A percentile compares a stretch with the other conserved stretches of the same genome.
Conservation (phyloP, 768 basidiomycete species). For the Mycena indigotica region DNA sequence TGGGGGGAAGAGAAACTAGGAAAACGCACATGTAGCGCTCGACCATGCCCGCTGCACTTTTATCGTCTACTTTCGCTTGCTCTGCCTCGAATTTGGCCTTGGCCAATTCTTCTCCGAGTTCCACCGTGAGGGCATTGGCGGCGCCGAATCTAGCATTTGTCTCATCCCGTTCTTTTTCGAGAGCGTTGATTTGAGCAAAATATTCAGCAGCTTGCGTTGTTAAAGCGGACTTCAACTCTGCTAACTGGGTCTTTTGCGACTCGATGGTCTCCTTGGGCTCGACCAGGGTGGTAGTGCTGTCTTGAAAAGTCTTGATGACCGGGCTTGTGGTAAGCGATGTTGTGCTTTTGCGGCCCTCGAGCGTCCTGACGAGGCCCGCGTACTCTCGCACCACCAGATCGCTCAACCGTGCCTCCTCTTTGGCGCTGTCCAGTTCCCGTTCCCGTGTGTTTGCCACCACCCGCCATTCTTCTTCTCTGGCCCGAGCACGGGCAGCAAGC, state of each 20-base stretch:
- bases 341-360: constrained; percentile 48
- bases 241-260: not conserved
- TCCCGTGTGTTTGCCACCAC: constrained; percentile 53
- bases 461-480: constrained; percentile 55
- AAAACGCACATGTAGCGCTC: constrained; percentile 76
- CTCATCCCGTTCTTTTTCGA: constrained; percentile 47
- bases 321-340: too few species aligned
- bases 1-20: not conserved
- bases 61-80: constrained; percentile 61
- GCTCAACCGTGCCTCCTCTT: constrained; percentile 62
- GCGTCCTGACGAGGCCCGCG: constrained; percentile 67
- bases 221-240: constrained; percentile 47
- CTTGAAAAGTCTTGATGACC: too few species aligned
- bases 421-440: constrained; percentile 45
- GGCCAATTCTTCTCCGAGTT: constrained; percentile 49
- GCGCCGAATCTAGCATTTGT: constrained; percentile 47
- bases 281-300: not conserved
- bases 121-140: constrained; percentile 44
- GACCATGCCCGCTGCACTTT: constrained; percentile 80
- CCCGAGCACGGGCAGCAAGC: constrained; percentile 54
- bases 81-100: constrained; percentile 54
- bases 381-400: constrained; percentile 74
- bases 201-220: constrained; percentile 48
- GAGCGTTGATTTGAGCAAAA: constrained; percentile 42
- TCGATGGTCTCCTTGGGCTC: not conserved